Percentiles rank a stretch among this genome's conserved stretches.
Conservation (phyloP, 2,329 filamentous ascomycete genomes). For the Epicoccum sorghinum region DNA sequence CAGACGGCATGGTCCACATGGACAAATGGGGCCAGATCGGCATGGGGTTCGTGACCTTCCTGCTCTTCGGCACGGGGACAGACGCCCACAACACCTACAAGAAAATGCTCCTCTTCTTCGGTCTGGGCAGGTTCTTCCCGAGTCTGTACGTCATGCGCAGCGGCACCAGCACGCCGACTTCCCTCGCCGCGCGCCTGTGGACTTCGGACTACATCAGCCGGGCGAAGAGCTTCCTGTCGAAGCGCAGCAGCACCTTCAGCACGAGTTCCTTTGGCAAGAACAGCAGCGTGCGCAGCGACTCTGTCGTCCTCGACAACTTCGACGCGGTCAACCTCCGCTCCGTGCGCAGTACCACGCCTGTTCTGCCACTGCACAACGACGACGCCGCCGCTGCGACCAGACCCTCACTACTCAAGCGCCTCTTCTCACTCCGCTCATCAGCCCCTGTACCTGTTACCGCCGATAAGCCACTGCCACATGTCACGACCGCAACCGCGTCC, state of each 20-base stretch:
- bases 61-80: constrained; percentile 68
- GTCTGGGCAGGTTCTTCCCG: constrained; percentile 40
- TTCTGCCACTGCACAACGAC: neutral
- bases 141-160: constrained; percentile 30
- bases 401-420: constrained; percentile 25
- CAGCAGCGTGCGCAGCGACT: constrained; percentile 14
- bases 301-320: constrained; percentile 12
- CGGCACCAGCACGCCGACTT: constrained; percentile 20
- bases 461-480: no score
- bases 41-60: constrained; percentile 62
- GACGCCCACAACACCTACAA: constrained; percentile 57
- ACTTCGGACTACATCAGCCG: constrained; percentile 25
- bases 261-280: constrained; percentile 19
- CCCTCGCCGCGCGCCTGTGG: constrained; percentile 27
- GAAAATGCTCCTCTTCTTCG: constrained; percentile 29
- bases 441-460: no score
- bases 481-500: neutral
- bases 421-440: constrained; percentile 15
- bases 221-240: constrained; percentile 34
- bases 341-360: constrained; percentile 17
- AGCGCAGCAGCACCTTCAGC: constrained; percentile 15
- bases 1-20: constrained; percentile 53
- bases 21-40: constrained; percentile 65
- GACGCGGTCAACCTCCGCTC: constrained; percentile 7
- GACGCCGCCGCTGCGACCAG: neutral